phyloP scores from a whole-genome alignment of 2,329 filamentous ascomycete species.

The Emericellopsis atlantica region DNA sequence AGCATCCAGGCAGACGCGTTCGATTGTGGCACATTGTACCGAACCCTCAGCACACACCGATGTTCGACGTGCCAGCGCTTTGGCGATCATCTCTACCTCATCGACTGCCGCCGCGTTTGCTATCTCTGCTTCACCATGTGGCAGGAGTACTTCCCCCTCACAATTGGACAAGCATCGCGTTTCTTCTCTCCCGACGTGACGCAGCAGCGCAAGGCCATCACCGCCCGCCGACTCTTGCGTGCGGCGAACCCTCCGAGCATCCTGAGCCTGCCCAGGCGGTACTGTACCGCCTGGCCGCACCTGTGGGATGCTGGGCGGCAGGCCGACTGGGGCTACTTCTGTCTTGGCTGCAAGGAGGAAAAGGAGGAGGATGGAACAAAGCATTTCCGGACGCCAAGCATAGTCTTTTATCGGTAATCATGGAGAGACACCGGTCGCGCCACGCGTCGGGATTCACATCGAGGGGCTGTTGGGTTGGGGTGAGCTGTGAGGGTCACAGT shows the following conservation, averaged over 20 bases:
- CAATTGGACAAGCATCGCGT: conserved; percentile 1
- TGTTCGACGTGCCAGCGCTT: conserved; percentile 23
- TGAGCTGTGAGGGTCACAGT: no score
- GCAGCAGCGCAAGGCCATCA: no score
- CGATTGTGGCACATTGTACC: conserved; percentile 16
- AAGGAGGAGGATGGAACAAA: not conserved
- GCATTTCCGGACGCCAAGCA: not conserved
- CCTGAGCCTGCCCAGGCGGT: conserved; percentile 5
- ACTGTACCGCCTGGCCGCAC: conserved; percentile 3
- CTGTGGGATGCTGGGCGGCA: conserved; percentile 2
- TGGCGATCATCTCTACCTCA: conserved; percentile 23
- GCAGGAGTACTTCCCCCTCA: conserved; percentile 15
- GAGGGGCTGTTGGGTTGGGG: no score
- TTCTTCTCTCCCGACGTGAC: no score
- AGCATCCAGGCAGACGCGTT: conserved; percentile 17
- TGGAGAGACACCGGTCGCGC: no score
- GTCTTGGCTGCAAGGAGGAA: not conserved
- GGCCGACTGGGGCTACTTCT: conserved; percentile 5
- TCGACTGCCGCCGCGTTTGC: conserved; percentile 24
- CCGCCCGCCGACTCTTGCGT: no score
- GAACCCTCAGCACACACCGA: conserved; percentile 13
- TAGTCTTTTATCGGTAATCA: no score
- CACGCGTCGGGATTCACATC: no score
- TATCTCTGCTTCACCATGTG: conserved; percentile 20
- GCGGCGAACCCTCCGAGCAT: conserved; percentile 1